Evolutionary conservation across 1,284 basidiomycete genomes (phyloP), one percentile per base, ranked within the genome.

Genomic region (Coniophora puteana): DNA sequence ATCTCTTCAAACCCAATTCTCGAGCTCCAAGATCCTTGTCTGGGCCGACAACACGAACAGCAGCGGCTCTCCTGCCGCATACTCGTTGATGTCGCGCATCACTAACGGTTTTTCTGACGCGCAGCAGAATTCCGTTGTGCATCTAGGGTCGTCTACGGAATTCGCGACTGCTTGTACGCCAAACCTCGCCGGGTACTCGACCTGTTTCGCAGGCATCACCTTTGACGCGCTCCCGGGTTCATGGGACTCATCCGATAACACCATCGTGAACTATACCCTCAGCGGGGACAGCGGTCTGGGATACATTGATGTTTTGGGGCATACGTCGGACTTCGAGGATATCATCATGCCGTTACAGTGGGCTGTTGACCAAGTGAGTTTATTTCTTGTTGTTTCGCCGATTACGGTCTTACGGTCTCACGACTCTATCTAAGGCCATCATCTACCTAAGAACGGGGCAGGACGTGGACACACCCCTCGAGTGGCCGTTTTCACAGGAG

Each of bases 281-380:
- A 59, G 72, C 20, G 76, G 74, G 3, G 85, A 87, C 53, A 69
- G 67, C 8, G 83, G 83, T 3, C 58, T 85, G 24, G 65, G 63
- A 18, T 69, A 71, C 45, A 74, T 88, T 41, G 74, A 86, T 51
- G 82, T 84, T 5, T 60, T 66, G 18, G 64, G 67, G 27, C 78
- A 83, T 53, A 67, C 56, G 3, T 78, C 80, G 49, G 83, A 86
- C 58, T 80, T 79, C 51, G 82, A 86, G 56, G 58, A 63, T 39
- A 65, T 79, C 40, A 63, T 82, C 16, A 55, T 88, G 17, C 85
- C 85, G 1, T 53, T 88, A 18, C 85, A 89, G 51, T 87, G 82
- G 78, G 81, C 83, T 5, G 65, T 89, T n/a, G 84, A 89, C 52
- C 66, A 73, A 48, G 80, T 78, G 38, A 39, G 71, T 61, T 18